Base-by-base conservation (phyloP, 306 rosid genomes). In the Citrullus colocynthis region DNA sequence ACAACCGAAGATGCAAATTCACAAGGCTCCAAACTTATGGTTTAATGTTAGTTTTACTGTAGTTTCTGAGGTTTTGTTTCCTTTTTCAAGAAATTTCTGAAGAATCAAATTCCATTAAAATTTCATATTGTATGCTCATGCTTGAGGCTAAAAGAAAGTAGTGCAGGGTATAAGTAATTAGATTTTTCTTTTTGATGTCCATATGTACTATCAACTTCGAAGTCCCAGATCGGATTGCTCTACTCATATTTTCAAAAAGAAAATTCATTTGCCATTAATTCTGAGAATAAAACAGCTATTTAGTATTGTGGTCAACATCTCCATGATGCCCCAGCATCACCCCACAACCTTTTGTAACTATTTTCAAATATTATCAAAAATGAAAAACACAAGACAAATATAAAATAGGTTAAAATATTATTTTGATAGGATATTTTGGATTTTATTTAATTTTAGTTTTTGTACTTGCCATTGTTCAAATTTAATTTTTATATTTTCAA, bases 1-100 rank as follows among this genome's bases (percentile, higher is more conserved):
- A 79, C n/a, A 76, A 74, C 48, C 36, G 82, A 88, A 79, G 92
- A 51, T 79, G 81, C 80, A 71, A 82, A 72, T 75, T 81, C 88
- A 44, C 39, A 87, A 41, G 17, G 74, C 34, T 54, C 83, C 56
- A 85, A 81, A 24, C 74, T 93, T 65, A 76, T 88, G 32, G 77
- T 82, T 24, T 90, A 85, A 90, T 60, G 67, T 57, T 77, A 55
- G 10, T 39, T 9, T 72, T 17, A 52, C 79, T 78, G 61, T 49
- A 9, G 78, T 79, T 75, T 34, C 37, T 28, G 60, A 13, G 48
- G 75, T 78, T 78, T 24, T 70, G 76, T 45, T 69, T 41, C 54
- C 9, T 41, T 39, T 4, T n/a, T 66, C 74, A 39, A 2, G 34
- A 41, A 41, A 18, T 65, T 4, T 54, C 54, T n/a, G 74, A 67